A percentile compares a stretch with the other conserved stretches of the same genome.
These are phyloP conservation scores for Podaxis sp. DNA, from an alignment of 768 basidiomycete species.

Conservation along the genomic window DNA sequence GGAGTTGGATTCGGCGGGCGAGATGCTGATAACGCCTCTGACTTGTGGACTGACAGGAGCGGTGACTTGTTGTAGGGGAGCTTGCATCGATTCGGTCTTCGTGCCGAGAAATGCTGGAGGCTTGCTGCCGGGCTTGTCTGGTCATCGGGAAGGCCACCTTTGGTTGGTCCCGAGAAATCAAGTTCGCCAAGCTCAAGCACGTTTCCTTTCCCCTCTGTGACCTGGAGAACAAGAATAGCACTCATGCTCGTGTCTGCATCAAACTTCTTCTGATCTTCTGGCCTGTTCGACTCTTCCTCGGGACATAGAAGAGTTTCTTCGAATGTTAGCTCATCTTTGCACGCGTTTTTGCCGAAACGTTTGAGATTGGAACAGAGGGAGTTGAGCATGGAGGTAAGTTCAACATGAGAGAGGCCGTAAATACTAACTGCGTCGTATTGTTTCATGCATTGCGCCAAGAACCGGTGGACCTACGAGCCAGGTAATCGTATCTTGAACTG, in stretches of 20 bases:
- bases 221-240: slow-evolving; percentile 49
- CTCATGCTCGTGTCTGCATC: slow-evolving; percentile 51
- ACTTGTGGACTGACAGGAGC: slow-evolving; percentile 14
- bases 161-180: slow-evolving; percentile 56
- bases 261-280: slow-evolving; percentile 71
- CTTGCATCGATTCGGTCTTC: slow-evolving; percentile 47
- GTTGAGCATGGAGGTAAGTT: slow-evolving; percentile 93
- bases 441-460: too few relatives aligned
- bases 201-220: slow-evolving; percentile 38
- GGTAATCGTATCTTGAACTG: too few relatives aligned
- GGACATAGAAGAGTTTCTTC: slow-evolving; percentile 81
- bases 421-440: too few relatives aligned
- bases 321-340: slow-evolving; percentile 70
- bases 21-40: slow-evolving; percentile 13
- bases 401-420: slow-evolving; percentile 63
- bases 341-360: slow-evolving; percentile 60
- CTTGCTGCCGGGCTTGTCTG: slow-evolving; percentile 14
- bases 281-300: slow-evolving; percentile 78
- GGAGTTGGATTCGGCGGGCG: slow-evolving; percentile 18
- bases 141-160: slow-evolving; percentile 17
- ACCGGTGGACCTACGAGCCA: too few relatives aligned
- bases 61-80: slow-evolving; percentile 35
- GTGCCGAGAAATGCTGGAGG: slow-evolving; percentile 16
- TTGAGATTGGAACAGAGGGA: slow-evolving; percentile 81
- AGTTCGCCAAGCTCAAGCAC: slow-evolving; percentile 40